A percentile compares a stretch with the other conserved stretches of the same genome.
These are phyloP conservation scores for Trichoderma koningii DNA, from an alignment of 2,329 filamentous ascomycete genomes.

Conservation along the genomic window DNA sequence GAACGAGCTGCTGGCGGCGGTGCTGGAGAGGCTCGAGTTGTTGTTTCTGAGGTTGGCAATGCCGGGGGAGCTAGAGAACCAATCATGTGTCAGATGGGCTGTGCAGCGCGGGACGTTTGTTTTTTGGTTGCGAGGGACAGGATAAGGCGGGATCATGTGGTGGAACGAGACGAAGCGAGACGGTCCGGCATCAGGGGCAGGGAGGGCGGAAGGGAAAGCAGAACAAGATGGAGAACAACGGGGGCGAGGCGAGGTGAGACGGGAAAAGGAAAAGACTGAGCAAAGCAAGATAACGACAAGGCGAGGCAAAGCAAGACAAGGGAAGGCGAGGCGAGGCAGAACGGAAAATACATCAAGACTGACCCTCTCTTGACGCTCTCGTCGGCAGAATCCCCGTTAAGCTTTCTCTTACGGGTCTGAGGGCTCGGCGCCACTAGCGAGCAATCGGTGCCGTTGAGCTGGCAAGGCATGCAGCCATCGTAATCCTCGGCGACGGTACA, in stretches of 20 bases:
- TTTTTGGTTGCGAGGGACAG: slow-evolving; percentile 7
- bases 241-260: background rate
- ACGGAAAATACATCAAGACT: slow-evolving; percentile 40
- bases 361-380: slow-evolving; percentile 72
- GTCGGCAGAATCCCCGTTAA: slow-evolving; percentile 64
- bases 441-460: slow-evolving; percentile 75
- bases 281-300: background rate
- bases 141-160: background rate
- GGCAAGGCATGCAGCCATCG: slow-evolving; percentile 74
- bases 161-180: slow-evolving; percentile 8
- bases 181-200: background rate
- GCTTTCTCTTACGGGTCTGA: slow-evolving; percentile 76
- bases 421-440: slow-evolving; percentile 72
- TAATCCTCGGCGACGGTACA: slow-evolving; percentile 77
- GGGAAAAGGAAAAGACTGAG: background rate
- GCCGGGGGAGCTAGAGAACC: slow-evolving; percentile 57
- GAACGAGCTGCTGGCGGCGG: slow-evolving; percentile 62
- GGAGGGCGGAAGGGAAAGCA: background rate
- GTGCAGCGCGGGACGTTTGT: slow-evolving; percentile 37
- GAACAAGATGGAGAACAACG: background rate
- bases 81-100: slow-evolving; percentile 47
- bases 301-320: background rate
- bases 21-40: slow-evolving; percentile 62
- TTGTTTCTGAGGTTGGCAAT: slow-evolving; percentile 54
- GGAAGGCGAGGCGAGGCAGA: slow-evolving; percentile 16